Conservation (phyloP, 495 filamentous ascomycete species). For the Cryomyces minteri region DNA sequence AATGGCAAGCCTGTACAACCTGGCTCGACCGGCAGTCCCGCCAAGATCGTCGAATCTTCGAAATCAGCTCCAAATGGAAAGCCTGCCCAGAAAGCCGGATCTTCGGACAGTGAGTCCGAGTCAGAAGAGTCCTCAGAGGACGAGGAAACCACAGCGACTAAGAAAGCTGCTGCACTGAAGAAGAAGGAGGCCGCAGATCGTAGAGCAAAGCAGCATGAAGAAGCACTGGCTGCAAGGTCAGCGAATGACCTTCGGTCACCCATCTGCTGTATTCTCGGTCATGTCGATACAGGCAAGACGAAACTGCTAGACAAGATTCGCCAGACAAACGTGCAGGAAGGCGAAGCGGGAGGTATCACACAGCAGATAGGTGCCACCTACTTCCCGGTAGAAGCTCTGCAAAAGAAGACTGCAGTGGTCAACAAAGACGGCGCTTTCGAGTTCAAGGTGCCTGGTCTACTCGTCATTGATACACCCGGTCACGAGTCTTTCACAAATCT, state of each 20-base stretch:
- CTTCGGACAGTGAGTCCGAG: constrained; percentile 39
- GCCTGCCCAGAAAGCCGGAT: constrained; percentile 10
- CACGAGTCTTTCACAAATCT: constrained; percentile 99
- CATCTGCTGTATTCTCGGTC: constrained; percentile 98
- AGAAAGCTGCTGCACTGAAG: constrained; percentile 47
- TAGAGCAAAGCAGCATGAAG: constrained; percentile 74
- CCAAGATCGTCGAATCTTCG: constrained; percentile 4
- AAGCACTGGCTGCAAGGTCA: constrained; percentile 77
- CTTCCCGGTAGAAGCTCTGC: constrained; percentile 89
- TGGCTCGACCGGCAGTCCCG: neutral
- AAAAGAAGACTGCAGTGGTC: constrained; percentile 79
- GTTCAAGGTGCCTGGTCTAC: constrained; percentile 92
- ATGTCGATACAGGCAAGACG: constrained; percentile 99
- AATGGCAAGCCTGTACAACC: constrained; percentile 17
- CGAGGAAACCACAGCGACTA: constrained; percentile 47
- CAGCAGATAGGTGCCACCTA: constrained; percentile 99
- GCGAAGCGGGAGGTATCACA: constrained; percentile 98
- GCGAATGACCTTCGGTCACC: constrained; percentile 90
- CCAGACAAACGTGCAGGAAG: constrained; percentile 97
- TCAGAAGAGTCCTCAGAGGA: constrained; percentile 36
- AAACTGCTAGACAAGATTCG: constrained; percentile 98
- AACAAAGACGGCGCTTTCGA: constrained; percentile 83
- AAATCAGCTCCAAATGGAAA: constrained; percentile 7
- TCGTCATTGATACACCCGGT: constrained; percentile 97
- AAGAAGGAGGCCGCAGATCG: constrained; percentile 87